A percentile compares a stretch with the other conserved stretches of the same genome.
These are phyloP conservation scores for Ploettnerulaceae sp. DNA, from an alignment of 2,329 filamentous ascomycete species.

Conservation along the genomic window DNA sequence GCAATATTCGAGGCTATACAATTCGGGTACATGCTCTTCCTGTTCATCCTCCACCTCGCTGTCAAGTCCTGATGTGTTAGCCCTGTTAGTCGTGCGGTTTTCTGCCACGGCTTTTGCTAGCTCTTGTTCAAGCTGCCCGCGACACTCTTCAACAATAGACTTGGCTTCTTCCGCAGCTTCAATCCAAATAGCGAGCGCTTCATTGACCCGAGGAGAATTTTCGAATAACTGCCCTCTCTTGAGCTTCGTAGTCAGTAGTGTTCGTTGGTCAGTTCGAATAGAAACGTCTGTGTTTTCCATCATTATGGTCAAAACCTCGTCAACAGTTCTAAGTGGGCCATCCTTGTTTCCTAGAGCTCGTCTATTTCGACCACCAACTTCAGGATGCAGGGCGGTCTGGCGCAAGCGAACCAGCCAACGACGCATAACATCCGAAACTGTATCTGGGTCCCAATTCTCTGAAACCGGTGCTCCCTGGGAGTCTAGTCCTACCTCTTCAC, in stretches of 20 bases:
- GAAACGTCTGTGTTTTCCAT: slow-evolving; percentile 73
- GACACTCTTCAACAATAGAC: slow-evolving; percentile 56
- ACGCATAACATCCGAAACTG: slow-evolving; percentile 66
- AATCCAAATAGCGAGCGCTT: slow-evolving; percentile 68
- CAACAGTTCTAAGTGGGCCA: slow-evolving; percentile 71
- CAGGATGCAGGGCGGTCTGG: slow-evolving; percentile 80
- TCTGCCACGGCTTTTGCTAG: slow-evolving; percentile 28
- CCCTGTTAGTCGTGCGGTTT: slow-evolving; percentile 28
- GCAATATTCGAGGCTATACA: not conserved
- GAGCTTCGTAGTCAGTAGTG: slow-evolving; percentile 58
- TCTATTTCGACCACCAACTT: slow-evolving; percentile 66
- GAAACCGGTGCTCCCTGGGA: slow-evolving; percentile 56
- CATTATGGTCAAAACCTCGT: slow-evolving; percentile 86
- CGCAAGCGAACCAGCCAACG: slow-evolving; percentile 70
- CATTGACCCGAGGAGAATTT: slow-evolving; percentile 61
- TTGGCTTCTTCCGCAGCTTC: slow-evolving; percentile 47
- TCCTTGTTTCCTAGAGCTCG: slow-evolving; percentile 57
- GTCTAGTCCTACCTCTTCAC: slow-evolving; percentile 61
- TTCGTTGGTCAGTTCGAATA: slow-evolving; percentile 65
- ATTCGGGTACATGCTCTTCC: slow-evolving; percentile 30
- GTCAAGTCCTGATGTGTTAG: slow-evolving; percentile 7
- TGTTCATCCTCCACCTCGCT: slow-evolving; percentile 18
- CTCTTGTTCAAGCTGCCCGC: slow-evolving; percentile 54
- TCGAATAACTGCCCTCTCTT: slow-evolving; percentile 73
- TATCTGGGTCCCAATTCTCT: slow-evolving; percentile 64